Percentiles rank a stretch among this genome's conserved stretches.
These are phyloP conservation scores for Rhytidiadelphus loreus DNA, from an alignment of 225 moss, liverwort and hornwort genomes.

Conservation along the genomic window DNA sequence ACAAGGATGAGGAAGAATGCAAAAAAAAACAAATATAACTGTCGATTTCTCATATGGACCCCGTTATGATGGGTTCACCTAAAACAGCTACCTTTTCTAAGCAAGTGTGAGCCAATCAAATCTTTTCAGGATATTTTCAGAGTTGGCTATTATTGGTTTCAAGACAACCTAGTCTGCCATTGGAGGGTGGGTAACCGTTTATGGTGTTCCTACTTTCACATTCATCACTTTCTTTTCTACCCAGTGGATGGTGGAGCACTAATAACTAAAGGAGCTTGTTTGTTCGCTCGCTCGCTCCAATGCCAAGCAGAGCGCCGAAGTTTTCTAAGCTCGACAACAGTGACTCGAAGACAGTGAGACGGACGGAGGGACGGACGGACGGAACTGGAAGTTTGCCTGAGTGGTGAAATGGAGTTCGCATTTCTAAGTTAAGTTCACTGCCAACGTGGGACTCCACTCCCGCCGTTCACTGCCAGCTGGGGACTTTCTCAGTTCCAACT, in stretches of 20 bases:
- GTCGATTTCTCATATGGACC: too few species aligned
- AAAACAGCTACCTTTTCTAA: too few species aligned
- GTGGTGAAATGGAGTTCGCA: background rate
- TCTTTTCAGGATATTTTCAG: too few species aligned
- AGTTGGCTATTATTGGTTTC: too few species aligned
- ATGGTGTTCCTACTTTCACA: too few species aligned
- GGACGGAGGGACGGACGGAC: too few species aligned
- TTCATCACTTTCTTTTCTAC: background rate
- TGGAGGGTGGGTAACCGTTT: too few species aligned
- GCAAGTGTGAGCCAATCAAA: too few species aligned
- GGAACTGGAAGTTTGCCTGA: background rate
- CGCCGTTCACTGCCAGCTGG: background rate
- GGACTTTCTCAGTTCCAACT: background rate
- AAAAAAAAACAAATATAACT: too few species aligned
- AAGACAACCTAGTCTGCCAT: too few species aligned
- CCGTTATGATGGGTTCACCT: too few species aligned
- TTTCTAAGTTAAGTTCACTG: background rate
- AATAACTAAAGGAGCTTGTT: background rate
- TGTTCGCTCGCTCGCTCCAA: background rate
- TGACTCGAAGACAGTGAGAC: background rate
- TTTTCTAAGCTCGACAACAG: background rate
- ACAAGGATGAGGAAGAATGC: too few species aligned
- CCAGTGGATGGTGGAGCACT: background rate
- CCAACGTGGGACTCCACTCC: background rate
- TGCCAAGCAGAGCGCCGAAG: background rate